phyloP scores from a whole-genome alignment of 179 eudicot species.

The Gypsophila paniculata region DNA sequence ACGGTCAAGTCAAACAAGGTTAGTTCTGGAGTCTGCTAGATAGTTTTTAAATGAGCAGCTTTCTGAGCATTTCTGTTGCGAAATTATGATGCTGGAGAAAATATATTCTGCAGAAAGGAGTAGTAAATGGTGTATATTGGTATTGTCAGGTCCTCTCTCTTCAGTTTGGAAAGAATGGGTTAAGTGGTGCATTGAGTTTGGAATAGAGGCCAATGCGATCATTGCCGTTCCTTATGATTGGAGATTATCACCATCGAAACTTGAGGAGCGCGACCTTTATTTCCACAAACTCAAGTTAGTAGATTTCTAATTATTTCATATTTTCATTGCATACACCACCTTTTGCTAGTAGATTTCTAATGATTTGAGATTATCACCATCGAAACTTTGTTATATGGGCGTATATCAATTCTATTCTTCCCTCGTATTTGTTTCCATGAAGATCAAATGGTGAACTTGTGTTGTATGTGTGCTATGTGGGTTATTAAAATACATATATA shows the following conservation, averaged over 20 bases:
- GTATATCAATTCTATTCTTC: not conserved
- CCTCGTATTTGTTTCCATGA: not conserved
- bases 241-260: slow-evolving; percentile 94
- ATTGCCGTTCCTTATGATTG: slow-evolving; percentile 97
- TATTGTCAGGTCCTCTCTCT: slow-evolving; percentile 83
- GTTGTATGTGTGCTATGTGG: not conserved
- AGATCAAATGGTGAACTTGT: not conserved
- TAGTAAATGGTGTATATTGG: slow-evolving; percentile 15
- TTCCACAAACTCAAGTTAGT: slow-evolving; percentile 89
- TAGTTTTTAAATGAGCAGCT: not conserved
- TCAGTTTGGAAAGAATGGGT: slow-evolving; percentile 99
- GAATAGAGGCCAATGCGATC: slow-evolving; percentile 91
- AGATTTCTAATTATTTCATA: slow-evolving; percentile 9
- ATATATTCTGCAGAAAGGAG: not conserved
- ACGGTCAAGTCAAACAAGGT: not conserved
- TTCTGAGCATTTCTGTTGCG: slow-evolving; percentile 3
- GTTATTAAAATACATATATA: not conserved
- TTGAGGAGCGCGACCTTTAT: slow-evolving; percentile 96
- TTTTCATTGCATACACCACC: slow-evolving; percentile 8
- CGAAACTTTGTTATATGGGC: slow-evolving; percentile 3
- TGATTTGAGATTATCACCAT: too few relatives aligned
- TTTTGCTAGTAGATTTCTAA: slow-evolving; percentile 9
- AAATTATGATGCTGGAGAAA: not conserved
- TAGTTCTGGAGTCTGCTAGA: not conserved
- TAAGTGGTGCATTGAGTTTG: slow-evolving; percentile 97